These are phyloP conservation scores for Nemophila menziesii DNA, from an alignment of 257 asterid genomes.

Conservation along the genomic window DNA sequence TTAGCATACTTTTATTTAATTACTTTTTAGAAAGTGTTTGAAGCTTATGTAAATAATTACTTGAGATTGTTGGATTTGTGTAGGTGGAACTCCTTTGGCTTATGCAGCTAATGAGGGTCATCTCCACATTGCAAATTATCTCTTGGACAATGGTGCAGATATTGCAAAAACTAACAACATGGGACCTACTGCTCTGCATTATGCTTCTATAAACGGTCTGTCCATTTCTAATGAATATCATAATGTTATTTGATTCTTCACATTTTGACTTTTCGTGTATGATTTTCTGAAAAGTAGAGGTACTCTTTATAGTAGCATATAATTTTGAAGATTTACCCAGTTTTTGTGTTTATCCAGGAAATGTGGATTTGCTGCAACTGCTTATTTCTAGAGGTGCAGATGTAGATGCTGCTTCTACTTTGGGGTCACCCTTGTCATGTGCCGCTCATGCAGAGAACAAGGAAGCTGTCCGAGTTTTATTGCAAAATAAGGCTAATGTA, in stretches of 20 bases:
- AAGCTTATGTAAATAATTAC: no score
- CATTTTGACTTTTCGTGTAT: no score
- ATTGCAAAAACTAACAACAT: background rate
- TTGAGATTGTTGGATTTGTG: no score
- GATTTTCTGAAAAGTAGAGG: no score
- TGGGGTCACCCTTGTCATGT: background rate
- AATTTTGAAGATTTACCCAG: background rate
- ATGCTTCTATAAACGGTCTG: slow-evolving; percentile 14
- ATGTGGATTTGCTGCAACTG: background rate
- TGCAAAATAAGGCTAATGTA: slow-evolving; percentile 8
- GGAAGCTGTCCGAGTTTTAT: slow-evolving; percentile 5
- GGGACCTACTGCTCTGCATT: slow-evolving; percentile 11
- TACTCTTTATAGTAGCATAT: no score
- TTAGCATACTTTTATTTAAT: no score
- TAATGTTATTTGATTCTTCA: no score
- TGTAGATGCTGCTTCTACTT: background rate
- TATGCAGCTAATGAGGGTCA: slow-evolving; percentile 6
- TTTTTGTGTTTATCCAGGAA: background rate
- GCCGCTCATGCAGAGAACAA: background rate
- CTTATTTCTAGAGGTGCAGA: background rate
- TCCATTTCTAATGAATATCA: background rate
- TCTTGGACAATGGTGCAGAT: slow-evolving; percentile 15
- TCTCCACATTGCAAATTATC: slow-evolving; percentile 4
- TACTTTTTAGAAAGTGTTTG: no score
- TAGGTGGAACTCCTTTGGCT: slow-evolving; percentile 20